Evolutionary conservation across 2,329 filamentous ascomycete species (phyloP), one percentile per base, ranked within the genome.

Genomic region (Rachicladosporium sp.): DNA sequence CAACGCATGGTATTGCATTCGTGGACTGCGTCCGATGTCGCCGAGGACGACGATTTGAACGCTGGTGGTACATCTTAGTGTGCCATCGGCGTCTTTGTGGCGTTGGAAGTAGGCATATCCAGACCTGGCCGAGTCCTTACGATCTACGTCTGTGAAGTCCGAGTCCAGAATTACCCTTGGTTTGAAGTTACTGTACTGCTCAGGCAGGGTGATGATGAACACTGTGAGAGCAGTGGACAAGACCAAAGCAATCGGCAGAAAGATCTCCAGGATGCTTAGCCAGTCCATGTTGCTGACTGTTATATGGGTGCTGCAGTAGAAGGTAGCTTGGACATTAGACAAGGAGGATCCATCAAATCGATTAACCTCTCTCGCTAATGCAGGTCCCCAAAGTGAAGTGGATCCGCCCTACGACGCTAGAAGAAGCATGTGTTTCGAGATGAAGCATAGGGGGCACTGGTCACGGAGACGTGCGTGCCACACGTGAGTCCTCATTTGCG

Each of bases 1-100:
- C 50, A 94, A 68, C 11, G 89, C 89, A 71, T 98, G 91, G 53
- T 98, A 96, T 57, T 96, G 88, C 89, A 98, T 98, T 42, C 91
- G 85, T 36, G 91, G 91, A 58, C 89, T 96, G 34, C 88, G 78
- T 31, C 91, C 91, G 58, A 98, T 88, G 56, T 98, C 91, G 33
- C 91, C 91, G 21, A 98, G 73, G 11, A 98, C 91, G 10, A 98
- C 71, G 37, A 98, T 76, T 61, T 94, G 86, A 33, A 89, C 73
- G 1, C 69, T 72, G 29, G 66, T 62, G 42, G 70, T 63, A 30
- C 53, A 49, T 37, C 56, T 58, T 37, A 54, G 44, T 45, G 54
- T 21, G 6, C 50, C 52, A 36, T 50, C 38, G 6, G 31, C 35
- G 29, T 53, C 43, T 31, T 43, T 42, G 21, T 40, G 40, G 5